Base-by-base conservation (phyloP, 2,329 filamentous ascomycete species). In the Venturia asperata region DNA sequence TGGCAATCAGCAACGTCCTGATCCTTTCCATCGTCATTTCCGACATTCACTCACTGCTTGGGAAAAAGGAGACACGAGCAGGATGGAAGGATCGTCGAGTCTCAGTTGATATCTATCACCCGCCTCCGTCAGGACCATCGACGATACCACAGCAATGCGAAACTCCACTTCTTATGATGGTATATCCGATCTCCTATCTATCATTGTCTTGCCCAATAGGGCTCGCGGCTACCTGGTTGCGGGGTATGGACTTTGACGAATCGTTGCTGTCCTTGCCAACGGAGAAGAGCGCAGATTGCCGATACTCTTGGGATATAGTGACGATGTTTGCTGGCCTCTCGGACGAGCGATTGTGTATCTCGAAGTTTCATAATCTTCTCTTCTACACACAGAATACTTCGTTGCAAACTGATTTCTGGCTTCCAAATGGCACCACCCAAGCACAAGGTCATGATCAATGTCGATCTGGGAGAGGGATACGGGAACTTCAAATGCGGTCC, bases 1-100 rank as follows among this genome's bases (percentile, higher is more conserved):
- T 86, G 11, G 84, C 83, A 61, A 87, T 78, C 15, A 87, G 73
- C 21, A 86, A 68, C 15, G 76, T 82, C 70, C 80, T 81, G 42
- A 84, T 69, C 34, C 73, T 77, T 37, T 37, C 52, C 52, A 58
- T 58, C 10, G 17, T 58, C 30, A 27, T 56, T 10, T 15, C 9
- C 39, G 9, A 39, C 37, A 39, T 4, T 34, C 17, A 3, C 17
- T 13, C 13, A 7, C 30, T 34, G 30, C 30, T 34, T 3, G 30
- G 6, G 30, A 5, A 0, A 17, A 5, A 34, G 13, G 10, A 56
- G 9, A 21, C 49, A 56, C 49, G 49, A 56, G 10, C 3, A 5
- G 27, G 7, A 34, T 11, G 15, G 39, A 15, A 10, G 2, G 39
- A 10, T 15, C 4, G 17, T 15, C 24, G 30, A 56, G 49, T 5